Percentiles rank a stretch among this genome's conserved stretches.
Evolutionary conservation across 306 rosid species (phyloP).

Genomic region (Canavalia ensiformis): DNA sequence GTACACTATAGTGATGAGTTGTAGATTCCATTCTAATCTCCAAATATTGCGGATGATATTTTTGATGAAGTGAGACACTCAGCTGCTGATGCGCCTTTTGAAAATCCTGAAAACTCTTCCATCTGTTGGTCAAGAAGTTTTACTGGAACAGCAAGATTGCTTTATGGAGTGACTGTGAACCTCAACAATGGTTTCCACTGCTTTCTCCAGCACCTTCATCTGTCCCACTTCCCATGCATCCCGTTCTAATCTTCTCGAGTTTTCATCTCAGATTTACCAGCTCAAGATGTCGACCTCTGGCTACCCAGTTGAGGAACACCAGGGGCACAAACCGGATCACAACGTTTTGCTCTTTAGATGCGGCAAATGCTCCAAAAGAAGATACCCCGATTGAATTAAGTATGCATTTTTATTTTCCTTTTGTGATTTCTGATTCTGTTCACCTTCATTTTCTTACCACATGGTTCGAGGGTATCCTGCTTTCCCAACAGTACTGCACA

Average conservation of each 20-base stretch:
- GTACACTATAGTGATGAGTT: constrained; percentile 69
- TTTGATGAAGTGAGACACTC: too few relatives aligned
- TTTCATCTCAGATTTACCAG: constrained; percentile 45
- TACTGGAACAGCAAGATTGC: too few relatives aligned
- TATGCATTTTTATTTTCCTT: constrained; percentile 38
- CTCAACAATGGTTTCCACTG: constrained; percentile 52
- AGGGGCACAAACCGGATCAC: constrained; percentile 41
- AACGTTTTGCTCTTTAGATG: constrained; percentile 52
- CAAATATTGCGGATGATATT: constrained; percentile 40
- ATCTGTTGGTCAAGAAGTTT: too few relatives aligned
- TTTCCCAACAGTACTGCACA: constrained; percentile 79
- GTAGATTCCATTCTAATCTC: constrained; percentile 68
- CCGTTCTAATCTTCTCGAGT: constrained; percentile 29
- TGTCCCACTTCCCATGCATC: constrained; percentile 42
- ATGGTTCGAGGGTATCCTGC: constrained; percentile 72
- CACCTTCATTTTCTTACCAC: not conserved
- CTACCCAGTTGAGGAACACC: constrained; percentile 41
- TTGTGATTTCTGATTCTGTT: not conserved
- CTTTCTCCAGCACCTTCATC: constrained; percentile 51
- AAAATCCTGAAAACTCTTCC: too few relatives aligned
- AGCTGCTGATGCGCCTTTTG: too few relatives aligned
- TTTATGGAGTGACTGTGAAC: not conserved
- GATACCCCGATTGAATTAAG: constrained; percentile 70
- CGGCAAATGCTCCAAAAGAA: constrained; percentile 50
- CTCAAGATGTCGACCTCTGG: constrained; percentile 54